Conservation (phyloP, 2,329 filamentous ascomycete genomes). For the Fusarium sororula region DNA sequence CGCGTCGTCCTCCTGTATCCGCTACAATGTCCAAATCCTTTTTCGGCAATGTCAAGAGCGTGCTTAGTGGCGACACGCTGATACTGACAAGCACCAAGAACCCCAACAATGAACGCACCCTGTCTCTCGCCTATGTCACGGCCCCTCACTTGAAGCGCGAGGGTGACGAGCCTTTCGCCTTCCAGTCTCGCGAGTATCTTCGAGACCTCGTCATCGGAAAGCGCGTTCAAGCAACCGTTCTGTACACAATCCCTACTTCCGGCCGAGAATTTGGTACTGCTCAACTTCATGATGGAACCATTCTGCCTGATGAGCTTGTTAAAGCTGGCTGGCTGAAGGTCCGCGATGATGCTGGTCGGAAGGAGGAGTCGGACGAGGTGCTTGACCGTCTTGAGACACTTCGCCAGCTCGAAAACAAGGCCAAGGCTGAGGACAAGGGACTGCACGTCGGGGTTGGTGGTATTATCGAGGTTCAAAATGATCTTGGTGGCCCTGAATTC, state of each 20-base stretch:
- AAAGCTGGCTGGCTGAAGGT: constrained; percentile 93
- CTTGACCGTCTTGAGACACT: constrained; percentile 79
- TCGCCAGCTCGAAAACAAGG: constrained; percentile 78
- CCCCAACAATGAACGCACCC: constrained; percentile 80
- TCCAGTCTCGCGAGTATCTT: constrained; percentile 93
- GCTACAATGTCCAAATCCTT: constrained; percentile 62
- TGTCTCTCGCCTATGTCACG: constrained; percentile 92
- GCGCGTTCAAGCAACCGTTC: constrained; percentile 81
- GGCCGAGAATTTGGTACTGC: constrained; percentile 90
- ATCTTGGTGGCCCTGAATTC: constrained; percentile 82
- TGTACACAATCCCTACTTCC: constrained; percentile 87
- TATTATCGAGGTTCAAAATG: constrained; percentile 80
- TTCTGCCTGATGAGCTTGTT: constrained; percentile 83
- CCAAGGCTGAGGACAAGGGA: constrained; percentile 81
- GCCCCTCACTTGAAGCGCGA: constrained; percentile 88
- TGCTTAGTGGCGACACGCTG: constrained; percentile 92
- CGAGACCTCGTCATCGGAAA: constrained; percentile 87
- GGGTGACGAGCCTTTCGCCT: constrained; percentile 91
- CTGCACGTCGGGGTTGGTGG: constrained; percentile 76
- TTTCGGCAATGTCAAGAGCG: constrained; percentile 86
- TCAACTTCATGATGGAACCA: constrained; percentile 77
- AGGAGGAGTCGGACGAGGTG: constrained; percentile 84
- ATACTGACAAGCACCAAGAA: constrained; percentile 84
- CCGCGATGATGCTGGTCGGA: constrained; percentile 90
- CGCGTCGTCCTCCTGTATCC: constrained; percentile 33